These are phyloP conservation scores for Atkinsonella hypoxylon DNA, from an alignment of 2,329 filamentous ascomycete species.

Conservation along the genomic window DNA sequence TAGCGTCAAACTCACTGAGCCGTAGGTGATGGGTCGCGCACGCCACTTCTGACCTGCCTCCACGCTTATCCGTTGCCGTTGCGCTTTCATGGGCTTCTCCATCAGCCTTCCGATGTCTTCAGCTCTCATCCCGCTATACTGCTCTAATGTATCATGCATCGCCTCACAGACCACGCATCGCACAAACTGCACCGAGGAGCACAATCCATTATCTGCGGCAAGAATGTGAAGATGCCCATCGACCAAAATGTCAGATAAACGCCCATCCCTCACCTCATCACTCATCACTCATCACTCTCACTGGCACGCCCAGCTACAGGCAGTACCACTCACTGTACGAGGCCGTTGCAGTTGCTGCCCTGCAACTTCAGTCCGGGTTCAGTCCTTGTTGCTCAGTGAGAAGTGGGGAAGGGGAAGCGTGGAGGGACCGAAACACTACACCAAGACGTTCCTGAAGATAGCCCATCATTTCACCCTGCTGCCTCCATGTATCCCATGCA, in stretches of 20 bases:
- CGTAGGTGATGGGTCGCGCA: neutral
- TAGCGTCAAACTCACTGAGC: neutral
- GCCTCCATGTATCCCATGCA: neutral
- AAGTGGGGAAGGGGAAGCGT: constrained; percentile 3
- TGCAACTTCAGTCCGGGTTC: neutral
- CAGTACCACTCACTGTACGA: neutral
- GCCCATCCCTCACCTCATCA: neutral
- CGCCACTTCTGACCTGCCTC: neutral
- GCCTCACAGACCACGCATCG: neutral
- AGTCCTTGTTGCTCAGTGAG: constrained; percentile 6
- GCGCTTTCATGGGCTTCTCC: too few relatives aligned
- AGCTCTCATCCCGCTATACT: too few relatives aligned
- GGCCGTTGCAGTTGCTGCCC: neutral
- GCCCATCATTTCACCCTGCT: neutral
- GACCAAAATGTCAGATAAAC: neutral
- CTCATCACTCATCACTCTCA: neutral
- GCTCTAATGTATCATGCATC: neutral
- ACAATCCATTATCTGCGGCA: neutral
- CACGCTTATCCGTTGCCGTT: too few relatives aligned
- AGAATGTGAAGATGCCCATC: neutral
- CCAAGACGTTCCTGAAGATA: neutral
- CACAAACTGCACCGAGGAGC: neutral
- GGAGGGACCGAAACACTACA: constrained; percentile 5
- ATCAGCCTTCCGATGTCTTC: too few relatives aligned
- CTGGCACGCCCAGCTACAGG: too few relatives aligned